A percentile compares a stretch with the other conserved stretches of the same genome.
Conservation (phyloP, 768 basidiomycete genomes). For the Peribolospora kevripleyi region DNA sequence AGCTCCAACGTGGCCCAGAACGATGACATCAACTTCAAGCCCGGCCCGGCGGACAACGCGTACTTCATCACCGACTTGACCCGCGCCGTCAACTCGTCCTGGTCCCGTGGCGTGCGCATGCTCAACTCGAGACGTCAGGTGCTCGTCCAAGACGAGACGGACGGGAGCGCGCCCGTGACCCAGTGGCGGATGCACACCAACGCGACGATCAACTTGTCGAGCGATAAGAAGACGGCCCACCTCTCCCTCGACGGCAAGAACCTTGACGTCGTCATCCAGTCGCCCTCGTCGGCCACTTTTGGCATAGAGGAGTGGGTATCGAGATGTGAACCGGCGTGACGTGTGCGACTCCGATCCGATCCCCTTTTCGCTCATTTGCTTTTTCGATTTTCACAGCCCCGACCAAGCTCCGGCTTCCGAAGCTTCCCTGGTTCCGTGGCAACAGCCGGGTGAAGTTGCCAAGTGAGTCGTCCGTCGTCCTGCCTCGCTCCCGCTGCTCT, state of each 20-base stretch:
- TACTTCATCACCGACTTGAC: slow-evolving; percentile 58
- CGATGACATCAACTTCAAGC: slow-evolving; percentile 50
- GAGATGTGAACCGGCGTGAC: no score
- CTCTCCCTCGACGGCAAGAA: slow-evolving; percentile 45
- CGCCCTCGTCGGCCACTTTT: slow-evolving; percentile 43
- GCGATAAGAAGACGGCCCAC: slow-evolving; percentile 42
- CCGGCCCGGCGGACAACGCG: slow-evolving; percentile 44
- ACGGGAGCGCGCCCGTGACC: slow-evolving; percentile 26
- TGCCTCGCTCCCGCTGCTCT: slow-evolving; percentile 2
- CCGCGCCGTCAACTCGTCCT: slow-evolving; percentile 38
- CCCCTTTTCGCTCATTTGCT: background rate
- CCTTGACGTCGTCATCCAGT: slow-evolving; percentile 41
- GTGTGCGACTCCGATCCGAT: background rate
- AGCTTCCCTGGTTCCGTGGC: no score
- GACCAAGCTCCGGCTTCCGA: no score
- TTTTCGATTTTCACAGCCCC: no score
- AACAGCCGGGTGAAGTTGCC: no score
- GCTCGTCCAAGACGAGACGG: slow-evolving; percentile 79
- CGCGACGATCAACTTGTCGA: slow-evolving; percentile 37
- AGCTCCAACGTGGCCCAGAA: slow-evolving; percentile 40
- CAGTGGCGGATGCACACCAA: slow-evolving; percentile 40
- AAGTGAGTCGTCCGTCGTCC: background rate
- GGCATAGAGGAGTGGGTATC: slow-evolving; percentile 22
- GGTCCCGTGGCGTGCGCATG: slow-evolving; percentile 38
- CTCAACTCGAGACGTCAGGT: slow-evolving; percentile 69